phyloP scores from a whole-genome alignment of 2,329 filamentous ascomycete species.

The Sordariomycetes sp. region DNA sequence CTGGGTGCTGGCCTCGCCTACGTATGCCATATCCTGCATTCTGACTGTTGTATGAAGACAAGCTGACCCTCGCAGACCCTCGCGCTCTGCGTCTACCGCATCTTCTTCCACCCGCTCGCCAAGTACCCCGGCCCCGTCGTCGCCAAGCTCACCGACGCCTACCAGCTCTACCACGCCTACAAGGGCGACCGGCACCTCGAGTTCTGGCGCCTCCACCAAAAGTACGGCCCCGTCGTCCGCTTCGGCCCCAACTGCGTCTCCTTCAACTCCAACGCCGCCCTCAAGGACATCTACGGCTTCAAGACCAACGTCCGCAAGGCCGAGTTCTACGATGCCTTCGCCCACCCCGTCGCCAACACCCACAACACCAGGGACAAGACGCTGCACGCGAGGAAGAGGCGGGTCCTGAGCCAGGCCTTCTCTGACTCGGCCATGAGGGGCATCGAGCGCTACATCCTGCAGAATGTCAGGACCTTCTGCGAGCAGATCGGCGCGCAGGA shows the following conservation, averaged over 20 bases:
- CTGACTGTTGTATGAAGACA: neutral
- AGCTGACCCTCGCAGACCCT: constrained; percentile 18
- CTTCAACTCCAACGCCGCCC: constrained; percentile 62
- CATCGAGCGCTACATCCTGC: constrained; percentile 58
- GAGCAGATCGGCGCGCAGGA: constrained; percentile 38
- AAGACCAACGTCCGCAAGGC: constrained; percentile 56
- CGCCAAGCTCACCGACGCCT: constrained; percentile 53
- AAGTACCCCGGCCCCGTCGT: constrained; percentile 57
- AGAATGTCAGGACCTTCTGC: constrained; percentile 59
- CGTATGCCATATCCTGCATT: too few species aligned
- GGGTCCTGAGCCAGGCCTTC: constrained; percentile 65
- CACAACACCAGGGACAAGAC: constrained; percentile 63
- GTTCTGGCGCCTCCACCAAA: constrained; percentile 60
- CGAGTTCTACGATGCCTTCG: constrained; percentile 66
- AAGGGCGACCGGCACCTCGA: constrained; percentile 67
- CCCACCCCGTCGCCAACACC: constrained; percentile 62
- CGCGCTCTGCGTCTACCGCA: constrained; percentile 40
- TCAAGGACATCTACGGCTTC: constrained; percentile 60
- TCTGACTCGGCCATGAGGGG: constrained; percentile 56
- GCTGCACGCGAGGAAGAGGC: constrained; percentile 60
- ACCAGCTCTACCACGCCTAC: constrained; percentile 65
- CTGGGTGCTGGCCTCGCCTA: constrained; percentile 26
- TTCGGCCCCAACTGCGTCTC: constrained; percentile 71
- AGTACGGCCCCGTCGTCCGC: constrained; percentile 64
- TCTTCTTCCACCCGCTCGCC: constrained; percentile 56